These are phyloP conservation scores for Tricholoma hemisulphureum DNA, from an alignment of 768 basidiomycete genomes.

Conservation along the genomic window DNA sequence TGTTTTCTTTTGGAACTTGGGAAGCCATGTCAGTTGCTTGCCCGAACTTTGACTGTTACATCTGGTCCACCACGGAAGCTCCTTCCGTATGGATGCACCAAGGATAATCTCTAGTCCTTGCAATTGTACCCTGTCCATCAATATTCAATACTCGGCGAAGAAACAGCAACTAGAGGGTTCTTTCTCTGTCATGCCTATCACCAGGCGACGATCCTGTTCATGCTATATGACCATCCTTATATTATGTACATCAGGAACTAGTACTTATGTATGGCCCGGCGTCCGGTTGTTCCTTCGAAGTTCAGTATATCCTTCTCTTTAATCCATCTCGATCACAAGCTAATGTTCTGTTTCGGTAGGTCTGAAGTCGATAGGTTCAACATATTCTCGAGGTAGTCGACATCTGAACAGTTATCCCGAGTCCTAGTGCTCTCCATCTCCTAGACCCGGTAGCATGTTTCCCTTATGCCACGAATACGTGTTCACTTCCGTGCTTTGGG, in stretches of 20 bases:
- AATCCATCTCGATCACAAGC: neutral
- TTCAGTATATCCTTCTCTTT: neutral
- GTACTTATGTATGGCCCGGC: neutral
- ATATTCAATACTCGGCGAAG: neutral
- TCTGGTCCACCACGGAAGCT: neutral
- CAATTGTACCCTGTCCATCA: neutral
- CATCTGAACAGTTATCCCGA: neutral
- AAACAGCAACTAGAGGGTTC: no score
- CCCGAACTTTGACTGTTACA: neutral
- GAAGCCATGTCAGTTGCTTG: neutral
- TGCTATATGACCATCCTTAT: neutral
- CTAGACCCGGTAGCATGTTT: neutral
- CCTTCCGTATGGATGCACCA: neutral
- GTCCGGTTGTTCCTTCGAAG: neutral
- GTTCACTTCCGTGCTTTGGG: neutral
- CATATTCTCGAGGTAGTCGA: neutral
- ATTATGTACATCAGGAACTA: neutral
- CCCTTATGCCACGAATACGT: slow-evolving; percentile 5
- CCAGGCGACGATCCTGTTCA: neutral
- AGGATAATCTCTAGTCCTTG: neutral
- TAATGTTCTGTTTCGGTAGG: neutral
- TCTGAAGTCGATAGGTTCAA: neutral
- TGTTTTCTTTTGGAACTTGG: neutral
- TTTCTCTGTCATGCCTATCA: neutral
- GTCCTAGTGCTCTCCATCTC: neutral